phyloP scores from a whole-genome alignment of 768 basidiomycete species.

The Podaxis sp. region DNA sequence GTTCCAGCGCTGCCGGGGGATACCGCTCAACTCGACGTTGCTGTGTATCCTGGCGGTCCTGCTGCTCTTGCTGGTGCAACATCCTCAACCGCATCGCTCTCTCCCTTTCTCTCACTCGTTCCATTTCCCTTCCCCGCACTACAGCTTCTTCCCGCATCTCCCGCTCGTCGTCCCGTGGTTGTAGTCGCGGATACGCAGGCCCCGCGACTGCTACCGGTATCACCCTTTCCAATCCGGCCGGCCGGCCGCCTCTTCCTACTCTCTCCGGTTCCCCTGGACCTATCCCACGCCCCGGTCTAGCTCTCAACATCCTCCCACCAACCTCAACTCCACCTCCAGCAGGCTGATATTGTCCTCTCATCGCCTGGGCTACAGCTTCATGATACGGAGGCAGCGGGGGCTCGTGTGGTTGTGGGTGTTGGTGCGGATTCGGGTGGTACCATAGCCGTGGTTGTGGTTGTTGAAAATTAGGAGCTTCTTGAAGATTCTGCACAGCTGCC shows the following conservation, averaged over 20 bases:
- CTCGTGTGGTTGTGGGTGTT: background rate
- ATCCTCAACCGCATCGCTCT: background rate
- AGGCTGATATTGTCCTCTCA: conserved; percentile 6
- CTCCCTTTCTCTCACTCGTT: background rate
- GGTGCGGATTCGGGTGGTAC: background rate
- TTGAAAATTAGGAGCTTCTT: too few species aligned
- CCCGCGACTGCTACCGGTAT: background rate
- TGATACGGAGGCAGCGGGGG: background rate
- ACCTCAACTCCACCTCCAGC: conserved; percentile 1
- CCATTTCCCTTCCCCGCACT: background rate
- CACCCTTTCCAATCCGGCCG: background rate
- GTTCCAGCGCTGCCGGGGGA: background rate
- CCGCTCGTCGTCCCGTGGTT: background rate
- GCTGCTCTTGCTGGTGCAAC: background rate
- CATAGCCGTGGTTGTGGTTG: too few species aligned
- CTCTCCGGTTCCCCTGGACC: background rate
- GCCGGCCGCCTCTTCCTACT: background rate
- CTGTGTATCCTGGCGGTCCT: background rate
- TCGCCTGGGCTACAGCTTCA: conserved; percentile 2
- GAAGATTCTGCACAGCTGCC: too few species aligned
- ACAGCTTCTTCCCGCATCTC: background rate
- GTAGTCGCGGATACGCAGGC: background rate
- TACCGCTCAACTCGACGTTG: background rate
- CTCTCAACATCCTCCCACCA: conserved; percentile 3
- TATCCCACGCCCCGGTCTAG: background rate